Conservation (phyloP, 2,329 filamentous ascomycete genomes). For the Zelopaecilomyces penicillatus region DNA sequence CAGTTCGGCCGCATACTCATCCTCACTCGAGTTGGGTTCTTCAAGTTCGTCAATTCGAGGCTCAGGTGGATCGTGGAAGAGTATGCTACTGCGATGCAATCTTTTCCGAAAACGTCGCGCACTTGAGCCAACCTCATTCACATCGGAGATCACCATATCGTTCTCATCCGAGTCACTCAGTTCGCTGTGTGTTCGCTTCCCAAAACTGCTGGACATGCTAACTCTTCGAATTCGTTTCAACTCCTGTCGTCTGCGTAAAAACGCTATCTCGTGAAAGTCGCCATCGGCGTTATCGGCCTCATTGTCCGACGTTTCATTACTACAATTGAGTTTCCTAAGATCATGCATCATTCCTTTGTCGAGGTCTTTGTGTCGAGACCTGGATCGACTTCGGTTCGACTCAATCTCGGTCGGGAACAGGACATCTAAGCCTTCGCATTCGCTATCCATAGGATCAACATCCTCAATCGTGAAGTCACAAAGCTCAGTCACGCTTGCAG, state of each 20-base stretch:
- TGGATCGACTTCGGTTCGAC: constrained; percentile 33
- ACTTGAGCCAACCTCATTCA: constrained; percentile 36
- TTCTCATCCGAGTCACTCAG: constrained; percentile 42
- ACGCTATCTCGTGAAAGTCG: constrained; percentile 32
- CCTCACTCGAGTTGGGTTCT: constrained; percentile 41
- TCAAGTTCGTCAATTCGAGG: constrained; percentile 46
- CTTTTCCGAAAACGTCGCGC: constrained; percentile 40
- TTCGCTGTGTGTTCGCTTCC: constrained; percentile 47
- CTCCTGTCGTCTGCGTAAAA: constrained; percentile 33
- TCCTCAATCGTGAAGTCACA: constrained; percentile 37
- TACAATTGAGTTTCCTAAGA: constrained; percentile 38
- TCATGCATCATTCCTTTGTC: constrained; percentile 36
- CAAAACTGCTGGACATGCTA: constrained; percentile 45
- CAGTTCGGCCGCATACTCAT: constrained; percentile 32
- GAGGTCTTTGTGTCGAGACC: constrained; percentile 29
- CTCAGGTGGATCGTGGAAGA: constrained; percentile 41
- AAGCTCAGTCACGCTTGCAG: constrained; percentile 10
- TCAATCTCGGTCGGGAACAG: constrained; percentile 40
- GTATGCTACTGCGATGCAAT: constrained; percentile 37
- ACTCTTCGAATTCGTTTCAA: constrained; percentile 37
- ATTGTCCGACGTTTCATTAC: constrained; percentile 28
- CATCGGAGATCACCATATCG: constrained; percentile 30
- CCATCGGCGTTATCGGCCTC: constrained; percentile 26
- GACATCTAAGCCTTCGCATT: constrained; percentile 33
- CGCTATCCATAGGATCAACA: constrained; percentile 37